Conservation (phyloP, 306 rosid genomes). For the Vicia faba region DNA sequence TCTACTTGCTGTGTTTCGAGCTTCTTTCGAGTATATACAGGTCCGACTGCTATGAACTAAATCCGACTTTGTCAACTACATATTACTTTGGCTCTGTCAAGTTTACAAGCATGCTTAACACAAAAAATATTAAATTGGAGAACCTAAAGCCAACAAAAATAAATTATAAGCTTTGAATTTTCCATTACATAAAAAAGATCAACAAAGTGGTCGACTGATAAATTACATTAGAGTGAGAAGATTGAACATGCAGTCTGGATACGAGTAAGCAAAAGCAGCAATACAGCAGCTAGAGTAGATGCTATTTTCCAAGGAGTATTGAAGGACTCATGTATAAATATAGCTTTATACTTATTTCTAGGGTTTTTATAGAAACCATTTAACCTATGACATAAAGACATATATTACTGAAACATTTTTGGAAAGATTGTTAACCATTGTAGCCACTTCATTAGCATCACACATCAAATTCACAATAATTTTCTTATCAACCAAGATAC, state of each 20-base stretch:
- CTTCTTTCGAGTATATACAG: too few species aligned
- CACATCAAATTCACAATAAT: slow-evolving; percentile 20
- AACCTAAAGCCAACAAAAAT: too few species aligned
- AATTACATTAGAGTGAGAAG: neutral
- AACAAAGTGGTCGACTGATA: neutral
- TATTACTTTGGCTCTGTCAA: too few species aligned
- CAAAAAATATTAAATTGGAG: too few species aligned
- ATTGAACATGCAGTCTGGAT: slow-evolving; percentile 17
- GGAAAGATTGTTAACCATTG: neutral
- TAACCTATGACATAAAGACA: neutral
- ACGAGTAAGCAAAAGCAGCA: slow-evolving; percentile 32
- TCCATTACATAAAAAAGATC: neutral
- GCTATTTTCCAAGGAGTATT: slow-evolving; percentile 41
- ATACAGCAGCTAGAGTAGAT: slow-evolving; percentile 22
- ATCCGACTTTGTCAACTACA: too few species aligned
- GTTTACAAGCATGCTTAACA: too few species aligned
- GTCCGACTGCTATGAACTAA: too few species aligned
- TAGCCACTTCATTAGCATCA: slow-evolving; percentile 25
- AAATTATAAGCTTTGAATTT: neutral
- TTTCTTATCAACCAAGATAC: slow-evolving; percentile 1
- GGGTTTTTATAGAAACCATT: slow-evolving; percentile 21
- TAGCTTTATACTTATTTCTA: slow-evolving; percentile 1
- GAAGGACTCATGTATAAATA: slow-evolving; percentile 33
- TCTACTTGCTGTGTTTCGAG: too few species aligned
- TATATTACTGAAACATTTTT: neutral